These are phyloP conservation scores for Penicillium odoratum DNA, from an alignment of 495 filamentous ascomycete genomes.

Conservation along the genomic window DNA sequence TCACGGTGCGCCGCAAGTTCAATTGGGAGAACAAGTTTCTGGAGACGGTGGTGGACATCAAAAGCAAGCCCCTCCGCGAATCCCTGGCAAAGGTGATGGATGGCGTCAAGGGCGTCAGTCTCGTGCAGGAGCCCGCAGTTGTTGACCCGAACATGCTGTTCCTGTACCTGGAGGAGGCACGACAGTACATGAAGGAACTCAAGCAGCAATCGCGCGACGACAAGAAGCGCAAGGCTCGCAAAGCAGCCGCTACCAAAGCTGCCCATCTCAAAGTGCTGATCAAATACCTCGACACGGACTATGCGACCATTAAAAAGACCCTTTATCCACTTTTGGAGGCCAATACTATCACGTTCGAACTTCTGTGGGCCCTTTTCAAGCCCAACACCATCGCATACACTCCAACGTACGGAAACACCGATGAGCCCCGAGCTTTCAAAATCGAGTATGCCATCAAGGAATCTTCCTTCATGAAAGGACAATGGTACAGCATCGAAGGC, in stretches of 20 bases:
- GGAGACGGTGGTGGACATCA: slow-evolving; percentile 80
- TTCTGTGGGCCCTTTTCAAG: slow-evolving; percentile 89
- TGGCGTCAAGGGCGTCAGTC: slow-evolving; percentile 74
- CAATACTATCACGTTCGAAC: slow-evolving; percentile 85
- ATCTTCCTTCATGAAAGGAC: slow-evolving; percentile 68
- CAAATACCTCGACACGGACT: slow-evolving; percentile 81
- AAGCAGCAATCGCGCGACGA: slow-evolving; percentile 60
- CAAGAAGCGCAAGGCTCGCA: slow-evolving; percentile 67
- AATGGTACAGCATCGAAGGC: slow-evolving; percentile 81
- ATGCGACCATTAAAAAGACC: slow-evolving; percentile 73
- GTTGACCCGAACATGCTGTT: slow-evolving; percentile 89
- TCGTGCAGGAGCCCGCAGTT: slow-evolving; percentile 77
- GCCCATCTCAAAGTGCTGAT: slow-evolving; percentile 75
- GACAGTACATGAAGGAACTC: slow-evolving; percentile 62
- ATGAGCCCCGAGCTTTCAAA: slow-evolving; percentile 89
- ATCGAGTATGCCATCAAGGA: slow-evolving; percentile 78
- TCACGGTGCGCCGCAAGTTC: slow-evolving; percentile 82
- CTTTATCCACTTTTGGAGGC: slow-evolving; percentile 81
- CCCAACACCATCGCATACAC: slow-evolving; percentile 85
- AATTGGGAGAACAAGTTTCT: slow-evolving; percentile 86
- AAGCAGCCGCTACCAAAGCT: slow-evolving; percentile 51
- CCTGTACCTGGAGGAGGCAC: slow-evolving; percentile 78
- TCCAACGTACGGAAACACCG: slow-evolving; percentile 72
- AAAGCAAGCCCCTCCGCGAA: slow-evolving; percentile 75
- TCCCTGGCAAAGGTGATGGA: slow-evolving; percentile 74